These are phyloP conservation scores for Apiosordaria backusii DNA, from an alignment of 495 filamentous ascomycete species.

Conservation along the genomic window DNA sequence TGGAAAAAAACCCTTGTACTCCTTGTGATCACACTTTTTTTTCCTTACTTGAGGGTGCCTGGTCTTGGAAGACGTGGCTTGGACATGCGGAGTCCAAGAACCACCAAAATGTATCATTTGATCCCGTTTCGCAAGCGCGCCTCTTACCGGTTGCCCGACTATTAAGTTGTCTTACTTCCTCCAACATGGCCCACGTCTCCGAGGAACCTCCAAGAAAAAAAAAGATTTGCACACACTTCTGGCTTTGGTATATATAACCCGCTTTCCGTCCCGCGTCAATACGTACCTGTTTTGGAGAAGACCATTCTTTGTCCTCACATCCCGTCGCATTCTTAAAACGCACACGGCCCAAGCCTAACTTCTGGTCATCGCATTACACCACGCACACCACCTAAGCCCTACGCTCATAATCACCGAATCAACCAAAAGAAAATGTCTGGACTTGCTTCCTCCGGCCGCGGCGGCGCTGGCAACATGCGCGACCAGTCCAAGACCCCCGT, in stretches of 20 bases:
- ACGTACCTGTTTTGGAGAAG: background rate
- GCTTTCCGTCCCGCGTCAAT: background rate
- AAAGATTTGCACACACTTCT: background rate
- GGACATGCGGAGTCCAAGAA: slow-evolving; percentile 5
- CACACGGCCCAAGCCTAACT: slow-evolving; percentile 5
- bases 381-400: background rate
- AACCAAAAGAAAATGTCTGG: slow-evolving; percentile 30
- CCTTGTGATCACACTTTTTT: slow-evolving; percentile 23
- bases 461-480: slow-evolving; percentile 71
- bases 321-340: background rate
- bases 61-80: slow-evolving; percentile 3
- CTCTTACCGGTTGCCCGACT: background rate
- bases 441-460: slow-evolving; percentile 48
- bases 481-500: slow-evolving; percentile 49
- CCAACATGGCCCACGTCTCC: background rate
- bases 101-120: background rate
- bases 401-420: background rate
- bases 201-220: background rate
- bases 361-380: background rate
- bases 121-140: background rate
- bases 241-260: background rate
- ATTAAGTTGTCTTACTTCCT: background rate
- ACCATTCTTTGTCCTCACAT: background rate
- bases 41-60: background rate
- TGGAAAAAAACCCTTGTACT: slow-evolving; percentile 17